phyloP scores from a whole-genome alignment of 441 rosid genomes.

The Gossypium aridum region DNA sequence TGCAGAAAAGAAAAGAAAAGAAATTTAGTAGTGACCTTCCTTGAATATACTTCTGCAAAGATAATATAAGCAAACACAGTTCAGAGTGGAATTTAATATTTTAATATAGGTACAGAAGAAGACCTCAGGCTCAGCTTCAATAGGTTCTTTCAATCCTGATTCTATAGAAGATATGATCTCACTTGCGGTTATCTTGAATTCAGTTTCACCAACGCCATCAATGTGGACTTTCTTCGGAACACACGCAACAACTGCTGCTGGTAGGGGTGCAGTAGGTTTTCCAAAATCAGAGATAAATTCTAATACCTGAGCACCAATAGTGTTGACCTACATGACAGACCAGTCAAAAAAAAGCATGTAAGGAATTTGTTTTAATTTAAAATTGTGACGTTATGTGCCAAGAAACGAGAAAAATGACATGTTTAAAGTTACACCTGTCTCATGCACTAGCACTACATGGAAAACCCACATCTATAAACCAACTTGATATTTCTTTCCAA shows the following conservation, averaged over 20 bases:
- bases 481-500: slow-evolving; percentile 3
- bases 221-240: slow-evolving; percentile 83
- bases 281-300: slow-evolving; percentile 96
- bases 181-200: slow-evolving; percentile 64
- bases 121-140: slow-evolving; percentile 99
- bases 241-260: slow-evolving; percentile 99
- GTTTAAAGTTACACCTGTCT: slow-evolving; percentile 2
- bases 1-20: slow-evolving; percentile 29
- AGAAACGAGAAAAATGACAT: neutral
- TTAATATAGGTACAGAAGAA: slow-evolving; percentile 15
- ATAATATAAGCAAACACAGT: slow-evolving; percentile 16
- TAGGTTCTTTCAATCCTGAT: slow-evolving; percentile 77
- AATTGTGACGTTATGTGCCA: neutral
- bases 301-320: slow-evolving; percentile 84
- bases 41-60: slow-evolving; percentile 10
- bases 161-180: slow-evolving; percentile 74
- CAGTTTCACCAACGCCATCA: slow-evolving; percentile 83
- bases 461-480: neutral
- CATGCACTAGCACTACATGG: neutral
- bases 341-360: neutral
- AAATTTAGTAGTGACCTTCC: slow-evolving; percentile 16
- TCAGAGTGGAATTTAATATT: slow-evolving; percentile 16
- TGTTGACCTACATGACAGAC: slow-evolving; percentile 60
- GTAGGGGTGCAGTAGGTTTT: slow-evolving; percentile 81
- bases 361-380: neutral